A percentile compares a stretch with the other conserved stretches of the same genome.
Conservation (phyloP, 768 basidiomycete species). For the Mycena haematopus region DNA sequence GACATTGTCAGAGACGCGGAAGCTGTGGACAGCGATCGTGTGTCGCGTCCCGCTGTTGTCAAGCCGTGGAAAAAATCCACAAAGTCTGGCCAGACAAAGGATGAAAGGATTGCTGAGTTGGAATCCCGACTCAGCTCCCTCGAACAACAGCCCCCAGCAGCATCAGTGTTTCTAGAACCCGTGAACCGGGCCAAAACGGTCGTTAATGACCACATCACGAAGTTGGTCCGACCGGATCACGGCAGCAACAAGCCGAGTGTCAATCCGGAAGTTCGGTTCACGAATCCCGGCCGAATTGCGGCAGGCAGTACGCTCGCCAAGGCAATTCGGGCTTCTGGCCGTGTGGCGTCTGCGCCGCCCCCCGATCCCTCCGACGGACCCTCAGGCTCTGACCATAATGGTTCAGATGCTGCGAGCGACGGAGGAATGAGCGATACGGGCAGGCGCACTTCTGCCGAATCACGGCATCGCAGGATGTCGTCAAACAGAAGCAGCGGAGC, state of each 20-base stretch:
- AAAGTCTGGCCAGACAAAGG: background rate
- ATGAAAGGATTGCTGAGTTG: background rate
- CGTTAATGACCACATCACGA: background rate
- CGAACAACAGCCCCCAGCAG: background rate
- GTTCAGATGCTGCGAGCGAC: background rate
- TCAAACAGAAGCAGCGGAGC: too few relatives aligned
- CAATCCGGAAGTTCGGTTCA: background rate
- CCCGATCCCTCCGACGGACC: background rate
- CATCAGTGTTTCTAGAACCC: background rate
- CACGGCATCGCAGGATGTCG: background rate
- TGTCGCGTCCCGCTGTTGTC: too few relatives aligned
- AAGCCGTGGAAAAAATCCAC: too few relatives aligned
- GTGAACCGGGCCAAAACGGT: background rate
- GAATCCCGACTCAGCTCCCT: background rate
- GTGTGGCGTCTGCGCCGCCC: background rate
- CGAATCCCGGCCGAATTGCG: background rate
- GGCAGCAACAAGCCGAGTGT: background rate
- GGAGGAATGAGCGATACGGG: background rate
- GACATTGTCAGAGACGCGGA: too few relatives aligned
- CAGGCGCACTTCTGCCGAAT: background rate
- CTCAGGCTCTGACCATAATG: background rate
- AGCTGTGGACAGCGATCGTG: too few relatives aligned
- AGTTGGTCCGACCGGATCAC: background rate
- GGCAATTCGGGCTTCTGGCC: background rate
- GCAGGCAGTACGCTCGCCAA: too few relatives aligned